These are phyloP conservation scores for Monascus purpureus DNA, from an alignment of 495 filamentous ascomycete genomes.

Conservation along the genomic window DNA sequence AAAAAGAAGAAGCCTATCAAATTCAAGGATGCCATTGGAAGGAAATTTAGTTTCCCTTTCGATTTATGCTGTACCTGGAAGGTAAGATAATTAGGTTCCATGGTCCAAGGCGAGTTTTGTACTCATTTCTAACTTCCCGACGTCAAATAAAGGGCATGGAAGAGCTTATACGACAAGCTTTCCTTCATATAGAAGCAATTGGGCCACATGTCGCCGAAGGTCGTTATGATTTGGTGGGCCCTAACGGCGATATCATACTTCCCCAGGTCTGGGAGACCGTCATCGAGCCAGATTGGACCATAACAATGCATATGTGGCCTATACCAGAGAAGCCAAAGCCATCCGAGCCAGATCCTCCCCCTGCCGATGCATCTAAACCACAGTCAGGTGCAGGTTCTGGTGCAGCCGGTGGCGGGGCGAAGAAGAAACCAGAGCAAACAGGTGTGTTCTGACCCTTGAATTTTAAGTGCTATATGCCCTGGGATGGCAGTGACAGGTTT, in stretches of 20 bases:
- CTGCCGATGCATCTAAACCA: slow-evolving; percentile 10
- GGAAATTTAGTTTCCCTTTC: slow-evolving; percentile 78
- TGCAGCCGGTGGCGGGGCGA: slow-evolving; percentile 11
- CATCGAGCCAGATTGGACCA: slow-evolving; percentile 73
- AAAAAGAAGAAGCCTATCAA: slow-evolving; percentile 55
- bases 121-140: slow-evolving; percentile 4
- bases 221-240: slow-evolving; percentile 73
- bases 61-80: slow-evolving; percentile 68
- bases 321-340: slow-evolving; percentile 48
- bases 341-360: slow-evolving; percentile 22
- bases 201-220: slow-evolving; percentile 72
- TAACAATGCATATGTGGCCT: slow-evolving; percentile 97
- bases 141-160: slow-evolving; percentile 54
- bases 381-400: slow-evolving; percentile 8
- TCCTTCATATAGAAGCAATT: slow-evolving; percentile 70
- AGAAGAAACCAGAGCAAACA: slow-evolving; percentile 21
- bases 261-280: slow-evolving; percentile 79
- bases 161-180: slow-evolving; percentile 74
- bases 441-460: slow-evolving; percentile 9
- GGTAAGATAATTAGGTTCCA: slow-evolving; percentile 32
- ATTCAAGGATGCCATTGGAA: slow-evolving; percentile 75
- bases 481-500: too few species aligned
- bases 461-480: too few species aligned
- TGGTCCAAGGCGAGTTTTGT: background rate
- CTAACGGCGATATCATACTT: slow-evolving; percentile 77